Evolutionary conservation across 257 asterid genomes (phyloP), one percentile per base, ranked within the genome.

Genomic region (Solanum arcanum): DNA sequence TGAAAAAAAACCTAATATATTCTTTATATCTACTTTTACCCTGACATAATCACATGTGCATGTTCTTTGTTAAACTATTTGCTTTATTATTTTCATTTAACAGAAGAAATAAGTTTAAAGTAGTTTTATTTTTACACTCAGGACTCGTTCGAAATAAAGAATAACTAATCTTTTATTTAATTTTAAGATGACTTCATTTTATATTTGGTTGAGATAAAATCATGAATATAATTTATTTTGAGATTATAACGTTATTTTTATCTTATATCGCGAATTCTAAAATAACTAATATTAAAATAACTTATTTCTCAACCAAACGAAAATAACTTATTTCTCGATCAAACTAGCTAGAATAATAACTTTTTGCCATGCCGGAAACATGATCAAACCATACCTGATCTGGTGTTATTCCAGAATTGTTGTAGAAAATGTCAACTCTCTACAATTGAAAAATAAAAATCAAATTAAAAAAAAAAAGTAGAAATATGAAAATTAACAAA

Each of bases 401-500:
- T 4, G 99, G 99, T 21, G 95, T 95, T 89, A 96, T 94, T 64
- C 80, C 89, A 6, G 99, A 94, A 88, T 85, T 93, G 46, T 86
- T 80, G 92, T 93, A 95, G 42, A 66, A 90, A 80, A 96, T 96
- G 70, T 94, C 97, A 66, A 96, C 99, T 91, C 96, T 94, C 99
- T 95, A 90, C 86, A 89, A 56, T 35, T 84, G 33, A 27, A 78
- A 80, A 83, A 64, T 60, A 80, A 80, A 12, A 29, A 20, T 69
- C 7, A 85, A 42, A 47, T 49, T 0, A 0, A 29, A 29, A 29
- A 29, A 1, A 84, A 66, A n/a, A 11, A 18, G 7, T 6, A 64
- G 23, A 7, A n/a, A 4, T 25, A 33, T 31, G 77, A 76, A 86
- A 86, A 83, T 77, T 18, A 29, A 80, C 42, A 80, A 80, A 81